Evolutionary conservation across 805 yeast species (phyloP), one percentile per base, ranked within the genome.

Genomic region (Jamesozyma hellenica): DNA sequence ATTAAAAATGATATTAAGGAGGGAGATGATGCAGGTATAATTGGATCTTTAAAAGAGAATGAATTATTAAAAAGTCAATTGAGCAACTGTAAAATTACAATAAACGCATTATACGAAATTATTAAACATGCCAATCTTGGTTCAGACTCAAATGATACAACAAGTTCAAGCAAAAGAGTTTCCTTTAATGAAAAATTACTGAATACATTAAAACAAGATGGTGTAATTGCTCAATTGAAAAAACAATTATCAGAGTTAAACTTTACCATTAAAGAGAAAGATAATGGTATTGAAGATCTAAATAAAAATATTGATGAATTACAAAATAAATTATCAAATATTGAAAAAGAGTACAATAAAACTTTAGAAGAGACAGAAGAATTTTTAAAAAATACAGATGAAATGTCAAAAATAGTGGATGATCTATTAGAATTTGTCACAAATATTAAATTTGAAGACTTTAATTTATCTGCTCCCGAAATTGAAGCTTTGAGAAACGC

Each of bases 1-100:
- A 18, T 28, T 7, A 28, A 28, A 28, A 28, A n/a, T 26, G 18
- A 18, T 9, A 27, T 4, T 9, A 21, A 19, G 3, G 15, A 26
- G 16, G 8, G 27, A 6, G 12, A 15, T 27, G 12, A 10, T 15
- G 17, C 16, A 17, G 4, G 2, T 3, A 36, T 47, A 30, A 44
- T 45, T 6, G 8, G 8, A 21, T 21, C 8, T 21, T 21, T 6
- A 21, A 12, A 39, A 16, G 71, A 66, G 42, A 45, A 66, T 23
- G 66, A 65, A 39, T 55, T 56, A n/a, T 43, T 72, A 34, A 55
- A 64, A 37, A 55, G 56, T 35, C 68, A 71, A 36, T 45, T 74
- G 12, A 70, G 70, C 10, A 59, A 61, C 11, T 61, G 69, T 28
- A 68, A 65, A 42, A 55, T 61, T 17, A 65, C 58, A 38, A 53